Evolutionary conservation across 2,329 filamentous ascomycete genomes (phyloP), one percentile per base, ranked within the genome.

Genomic region (Fusarium scirpi): DNA sequence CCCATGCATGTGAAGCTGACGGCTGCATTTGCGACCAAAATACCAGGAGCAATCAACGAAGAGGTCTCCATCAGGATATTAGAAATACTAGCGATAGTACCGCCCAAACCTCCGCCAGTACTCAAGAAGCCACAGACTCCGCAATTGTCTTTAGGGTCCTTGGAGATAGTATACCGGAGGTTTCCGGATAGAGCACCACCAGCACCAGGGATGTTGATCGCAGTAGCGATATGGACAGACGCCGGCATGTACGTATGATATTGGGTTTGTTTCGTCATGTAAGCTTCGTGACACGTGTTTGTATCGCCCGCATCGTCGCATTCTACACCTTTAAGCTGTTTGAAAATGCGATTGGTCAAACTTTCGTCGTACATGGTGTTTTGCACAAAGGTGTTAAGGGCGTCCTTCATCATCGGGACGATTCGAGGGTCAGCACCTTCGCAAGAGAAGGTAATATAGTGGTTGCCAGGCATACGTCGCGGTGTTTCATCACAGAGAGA

Each of bases 21-120:
- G 7, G 13, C n/a, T 45, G 22, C 8, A n/a, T 8, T 22, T 25
- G 43, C 43, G 22, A 15, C 0, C 11, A 22, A 4, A 13, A 45
- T 1, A 45, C 13, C 43, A 9, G 43, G 43, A 20, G 11, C 4
- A 5, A 45, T 45, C 43, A 45, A 45, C 5, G 22, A 12, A 44
- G 41, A 7, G 6, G 41, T 44, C 0, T 18, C 2, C 2, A 18
- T 8, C 22, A 44, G 0, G 8, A 9, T 18, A 1, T 11, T 2
- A 6, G 43, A 45, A 18, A 45, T 22, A 45, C 7, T 1, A 20
- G 43, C 43, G 1, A 25, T 11, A 20, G 43, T 13, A 6, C 6
- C 1, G 13, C 5, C 7, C 2, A 45, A 16, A 45, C 20, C 22
- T 45, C 8, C 7, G 3, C 43, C 22, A 11, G 22, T 6, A 45